These are phyloP conservation scores for Amaranthus hypochondriacus DNA, from an alignment of 148 eudicot genomes.

Conservation along the genomic window DNA sequence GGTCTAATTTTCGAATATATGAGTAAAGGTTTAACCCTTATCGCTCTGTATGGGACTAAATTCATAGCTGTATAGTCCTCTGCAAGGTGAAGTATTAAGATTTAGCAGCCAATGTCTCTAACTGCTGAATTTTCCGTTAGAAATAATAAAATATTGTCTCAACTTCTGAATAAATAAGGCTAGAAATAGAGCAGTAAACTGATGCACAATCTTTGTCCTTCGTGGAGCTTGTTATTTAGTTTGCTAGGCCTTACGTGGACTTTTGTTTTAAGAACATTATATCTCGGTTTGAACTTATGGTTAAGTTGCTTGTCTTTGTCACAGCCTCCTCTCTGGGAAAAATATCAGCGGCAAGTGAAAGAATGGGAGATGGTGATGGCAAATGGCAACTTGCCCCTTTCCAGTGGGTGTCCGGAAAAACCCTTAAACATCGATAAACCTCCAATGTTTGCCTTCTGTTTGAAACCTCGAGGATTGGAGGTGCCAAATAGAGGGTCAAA, in stretches of 20 bases:
- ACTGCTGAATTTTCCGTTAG: too few species aligned
- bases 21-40: background rate
- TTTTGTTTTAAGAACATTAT: background rate
- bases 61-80: background rate
- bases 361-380: conserved; percentile 68
- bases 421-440: conserved; percentile 61
- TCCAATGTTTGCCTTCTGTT: conserved; percentile 85
- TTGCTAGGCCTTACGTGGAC: background rate
- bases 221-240: background rate
- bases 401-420: conserved; percentile 49
- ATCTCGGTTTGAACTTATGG: background rate
- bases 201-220: background rate
- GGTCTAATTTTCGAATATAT: background rate
- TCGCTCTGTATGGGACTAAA: background rate
- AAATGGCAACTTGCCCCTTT: conserved; percentile 30
- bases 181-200: background rate
- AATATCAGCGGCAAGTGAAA: conserved; percentile 68
- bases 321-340: conserved; percentile 96
- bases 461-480: conserved; percentile 88
- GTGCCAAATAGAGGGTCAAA: conserved; percentile 74
- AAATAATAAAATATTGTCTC: too few species aligned
- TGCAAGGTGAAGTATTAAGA: background rate
- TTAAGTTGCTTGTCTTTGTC: conserved; percentile 22
- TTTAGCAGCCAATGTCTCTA: too few species aligned
- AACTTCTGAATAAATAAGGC: too few species aligned